phyloP scores from a whole-genome alignment of 2,329 filamentous ascomycete species.

The Penicillium vulpinum region DNA sequence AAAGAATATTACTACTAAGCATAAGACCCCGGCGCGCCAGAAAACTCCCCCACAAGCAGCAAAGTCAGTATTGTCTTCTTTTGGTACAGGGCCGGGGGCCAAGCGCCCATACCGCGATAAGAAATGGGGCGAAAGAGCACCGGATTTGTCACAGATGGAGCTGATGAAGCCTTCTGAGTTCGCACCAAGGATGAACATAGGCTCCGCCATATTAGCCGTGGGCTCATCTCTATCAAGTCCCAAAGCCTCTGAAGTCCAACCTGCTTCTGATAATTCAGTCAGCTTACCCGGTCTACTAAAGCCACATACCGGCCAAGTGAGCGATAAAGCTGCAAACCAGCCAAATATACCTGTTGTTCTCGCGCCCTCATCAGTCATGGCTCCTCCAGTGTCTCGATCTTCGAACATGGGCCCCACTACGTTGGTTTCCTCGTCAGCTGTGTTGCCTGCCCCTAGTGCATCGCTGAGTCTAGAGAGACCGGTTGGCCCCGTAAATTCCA shows the following conservation, averaged over 20 bases:
- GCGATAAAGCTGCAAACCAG: neutral
- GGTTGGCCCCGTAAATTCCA: neutral
- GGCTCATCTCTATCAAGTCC: neutral
- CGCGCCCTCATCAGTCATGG: neutral
- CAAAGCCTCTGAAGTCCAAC: neutral
- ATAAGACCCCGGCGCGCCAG: neutral
- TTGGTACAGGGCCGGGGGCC: neutral
- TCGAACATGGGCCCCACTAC: neutral
- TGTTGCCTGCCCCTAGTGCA: neutral
- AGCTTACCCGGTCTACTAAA: neutral
- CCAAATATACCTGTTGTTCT: too few relatives aligned
- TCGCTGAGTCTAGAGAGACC: too few relatives aligned
- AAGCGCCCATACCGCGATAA: neutral
- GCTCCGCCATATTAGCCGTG: neutral
- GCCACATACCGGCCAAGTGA: neutral
- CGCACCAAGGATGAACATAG: conserved; percentile 12
- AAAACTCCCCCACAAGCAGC: neutral
- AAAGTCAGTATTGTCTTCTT: neutral
- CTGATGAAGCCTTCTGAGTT: conserved; percentile 40
- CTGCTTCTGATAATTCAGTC: neutral
- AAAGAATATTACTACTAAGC: neutral
- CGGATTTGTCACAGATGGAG: conserved; percentile 38
- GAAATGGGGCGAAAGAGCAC: conserved; percentile 34
- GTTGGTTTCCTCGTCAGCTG: neutral
- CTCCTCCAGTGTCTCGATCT: neutral